Conservation (phyloP, 2,329 filamentous ascomycete genomes). For the Alternaria tenuissima region DNA sequence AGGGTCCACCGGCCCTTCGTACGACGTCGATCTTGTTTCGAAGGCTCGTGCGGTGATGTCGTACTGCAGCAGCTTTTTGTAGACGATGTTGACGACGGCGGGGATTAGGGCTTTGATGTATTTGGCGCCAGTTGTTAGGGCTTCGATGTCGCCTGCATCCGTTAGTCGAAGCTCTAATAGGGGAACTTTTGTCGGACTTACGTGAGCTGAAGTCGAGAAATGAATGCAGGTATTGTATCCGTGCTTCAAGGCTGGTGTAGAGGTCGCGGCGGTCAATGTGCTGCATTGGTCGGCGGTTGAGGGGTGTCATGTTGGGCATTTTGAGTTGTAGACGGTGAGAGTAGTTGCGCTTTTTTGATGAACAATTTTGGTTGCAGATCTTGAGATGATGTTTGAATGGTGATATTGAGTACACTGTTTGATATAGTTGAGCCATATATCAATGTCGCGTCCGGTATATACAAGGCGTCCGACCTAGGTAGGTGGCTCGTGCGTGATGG, state of each 20-base stretch:
- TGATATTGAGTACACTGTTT: background rate
- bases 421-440: too few relatives aligned
- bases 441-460: background rate
- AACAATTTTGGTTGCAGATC: background rate
- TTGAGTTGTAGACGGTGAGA: background rate
- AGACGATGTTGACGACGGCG: constrained; percentile 83
- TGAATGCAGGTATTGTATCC: constrained; percentile 76
- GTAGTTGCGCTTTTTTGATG: background rate
- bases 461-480: background rate
- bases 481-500: constrained; percentile 1
- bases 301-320: constrained; percentile 32
- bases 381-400: background rate
- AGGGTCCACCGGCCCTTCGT: constrained; percentile 72
- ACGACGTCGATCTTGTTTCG: constrained; percentile 66
- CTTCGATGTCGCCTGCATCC: constrained; percentile 69
- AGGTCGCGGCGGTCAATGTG: constrained; percentile 75
- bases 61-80: constrained; percentile 80
- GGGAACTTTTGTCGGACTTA: constrained; percentile 52
- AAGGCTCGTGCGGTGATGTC: constrained; percentile 85
- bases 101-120: constrained; percentile 85
- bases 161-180: background rate
- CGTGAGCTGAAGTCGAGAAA: constrained; percentile 78
- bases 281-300: constrained; percentile 51
- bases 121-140: constrained; percentile 72
- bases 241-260: constrained; percentile 73